Percentiles rank a stretch among this genome's conserved stretches.
Conservation (phyloP, 176 grass and related monocot species). For the Urochloa ruziziensis region DNA sequence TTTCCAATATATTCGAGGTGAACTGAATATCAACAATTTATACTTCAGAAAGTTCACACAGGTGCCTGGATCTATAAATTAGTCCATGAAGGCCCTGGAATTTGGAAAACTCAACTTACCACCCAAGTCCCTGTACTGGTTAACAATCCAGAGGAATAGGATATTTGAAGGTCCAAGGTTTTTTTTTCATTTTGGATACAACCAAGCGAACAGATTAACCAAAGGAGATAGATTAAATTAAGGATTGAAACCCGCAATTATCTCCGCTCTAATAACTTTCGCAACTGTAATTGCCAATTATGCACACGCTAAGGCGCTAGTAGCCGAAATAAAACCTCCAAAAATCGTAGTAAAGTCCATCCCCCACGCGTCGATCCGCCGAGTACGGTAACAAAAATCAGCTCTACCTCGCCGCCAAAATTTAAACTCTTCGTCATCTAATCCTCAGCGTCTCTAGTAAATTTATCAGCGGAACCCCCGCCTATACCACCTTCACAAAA, state of each 20-base stretch:
- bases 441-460: neutral
- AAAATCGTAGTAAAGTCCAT: neutral
- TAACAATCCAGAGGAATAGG: neutral
- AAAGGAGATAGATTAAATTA: neutral
- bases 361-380: neutral
- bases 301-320: neutral
- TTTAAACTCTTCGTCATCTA: neutral
- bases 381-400: neutral
- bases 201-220: neutral
- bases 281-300: neutral
- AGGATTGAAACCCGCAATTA: neutral
- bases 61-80: neutral
- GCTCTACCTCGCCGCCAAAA: neutral
- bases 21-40: neutral
- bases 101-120: neutral
- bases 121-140: neutral
- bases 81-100: neutral
- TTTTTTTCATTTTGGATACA: neutral
- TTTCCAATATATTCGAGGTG: neutral
- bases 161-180: neutral
- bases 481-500: neutral
- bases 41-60: neutral
- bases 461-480: neutral
- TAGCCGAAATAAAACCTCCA: neutral
- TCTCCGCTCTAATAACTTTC: neutral